Evolutionary conservation across 441 rosid genomes (phyloP), one percentile per base, ranked within the genome.

Genomic region (Populus hybrid): DNA sequence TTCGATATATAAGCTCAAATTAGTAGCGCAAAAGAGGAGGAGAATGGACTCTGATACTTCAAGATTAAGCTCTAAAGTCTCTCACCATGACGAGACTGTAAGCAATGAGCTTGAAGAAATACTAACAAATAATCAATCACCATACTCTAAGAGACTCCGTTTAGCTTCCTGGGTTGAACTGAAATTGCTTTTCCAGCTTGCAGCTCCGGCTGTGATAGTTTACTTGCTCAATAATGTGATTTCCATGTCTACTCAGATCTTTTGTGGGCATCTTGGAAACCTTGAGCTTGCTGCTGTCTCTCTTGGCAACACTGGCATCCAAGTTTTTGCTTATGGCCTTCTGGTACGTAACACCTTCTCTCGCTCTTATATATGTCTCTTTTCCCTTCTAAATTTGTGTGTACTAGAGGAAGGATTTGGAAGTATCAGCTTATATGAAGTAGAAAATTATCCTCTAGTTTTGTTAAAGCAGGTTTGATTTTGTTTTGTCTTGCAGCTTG

Each of bases 151-250:
- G 76, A 88, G 92, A 45, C 74, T 89, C 33, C 79, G 76, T 72
- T 74, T 73, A 74, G 94, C 92, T 6, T 71, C 86, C 1, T 83
- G 86, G 69, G 85, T 89, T 42, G 97, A 91, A 72, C 76, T 88
- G 61, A 86, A 74, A 79, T 70, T 88, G 31, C 91, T 92, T 23
- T 84, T 83, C 78, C 77, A 42, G 18, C 77, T 93, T 20, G 96
- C 94, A 1, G 94, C 81, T 12, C 94, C 94, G 0, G 91, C 92
- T 0, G 82, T 85, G 24, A 68, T 84, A 36, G 89, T 89, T 45
- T 93, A 93, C 79, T 11, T 88, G 80, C 84, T 90, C 77, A 92
- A 88, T 82, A 73, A 82, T 70, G 64, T 82, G 56, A 87, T 91
- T 85, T 83, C 86, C 36, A 77, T 87, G 33, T 89, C 94, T 7